Evolutionary conservation across 495 filamentous ascomycete species (phyloP).

Genomic region (Penicillium riverlandense): DNA sequence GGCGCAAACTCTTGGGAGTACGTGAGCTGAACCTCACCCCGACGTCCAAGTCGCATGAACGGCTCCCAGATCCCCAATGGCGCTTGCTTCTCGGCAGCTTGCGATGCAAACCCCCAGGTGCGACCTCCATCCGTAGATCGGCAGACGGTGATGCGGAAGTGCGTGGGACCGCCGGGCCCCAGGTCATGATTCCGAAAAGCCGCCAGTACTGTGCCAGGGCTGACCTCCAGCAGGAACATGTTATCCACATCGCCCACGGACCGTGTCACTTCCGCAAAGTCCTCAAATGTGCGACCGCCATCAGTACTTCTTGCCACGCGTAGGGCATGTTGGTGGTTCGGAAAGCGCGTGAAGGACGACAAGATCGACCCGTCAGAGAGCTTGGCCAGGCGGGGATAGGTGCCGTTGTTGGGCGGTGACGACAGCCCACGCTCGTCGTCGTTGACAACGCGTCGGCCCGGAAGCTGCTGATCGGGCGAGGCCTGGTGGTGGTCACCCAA

Average conservation of each 20-base stretch:
- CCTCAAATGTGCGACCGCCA: constrained; percentile 25
- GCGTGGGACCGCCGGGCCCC: constrained; percentile 25
- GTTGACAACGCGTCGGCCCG: constrained; percentile 20
- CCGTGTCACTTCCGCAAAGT: constrained; percentile 30
- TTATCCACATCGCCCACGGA: constrained; percentile 50
- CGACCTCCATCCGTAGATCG: constrained; percentile 46
- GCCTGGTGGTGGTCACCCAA: constrained; percentile 3
- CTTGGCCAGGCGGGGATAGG: constrained; percentile 32
- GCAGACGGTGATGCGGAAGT: constrained; percentile 57
- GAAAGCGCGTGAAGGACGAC: constrained; percentile 32
- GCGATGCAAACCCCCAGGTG: constrained; percentile 48
- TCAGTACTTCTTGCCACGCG: constrained; percentile 31
- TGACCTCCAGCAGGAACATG: constrained; percentile 46
- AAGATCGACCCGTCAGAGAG: constrained; percentile 34
- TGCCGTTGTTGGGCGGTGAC: constrained; percentile 34
- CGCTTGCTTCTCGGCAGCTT: constrained; percentile 36
- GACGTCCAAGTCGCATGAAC: constrained; percentile 44
- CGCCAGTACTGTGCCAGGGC: constrained; percentile 41
- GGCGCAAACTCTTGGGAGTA: constrained; percentile 49
- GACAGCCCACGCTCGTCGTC: constrained; percentile 32
- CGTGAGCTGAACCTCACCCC: constrained; percentile 48
- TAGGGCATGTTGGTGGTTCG: constrained; percentile 20
- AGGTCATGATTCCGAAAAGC: constrained; percentile 57
- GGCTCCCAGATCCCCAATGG: constrained; percentile 55
- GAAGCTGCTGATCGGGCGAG: constrained; percentile 1